Conservation (phyloP, 2,329 filamentous ascomycete genomes). For the Colletotrichum lupini region DNA sequence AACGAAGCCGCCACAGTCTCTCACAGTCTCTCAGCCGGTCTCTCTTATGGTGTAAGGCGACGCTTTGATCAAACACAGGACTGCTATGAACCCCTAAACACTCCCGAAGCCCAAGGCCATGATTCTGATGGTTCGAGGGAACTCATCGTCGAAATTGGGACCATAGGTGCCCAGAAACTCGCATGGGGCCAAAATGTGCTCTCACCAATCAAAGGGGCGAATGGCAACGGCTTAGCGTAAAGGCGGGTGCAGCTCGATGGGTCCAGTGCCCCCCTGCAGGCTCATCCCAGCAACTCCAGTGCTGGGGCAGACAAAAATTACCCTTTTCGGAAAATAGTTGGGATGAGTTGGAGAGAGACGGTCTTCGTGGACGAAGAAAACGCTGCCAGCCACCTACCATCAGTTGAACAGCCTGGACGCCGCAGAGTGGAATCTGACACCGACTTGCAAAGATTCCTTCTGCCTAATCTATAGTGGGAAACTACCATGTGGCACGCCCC, state of each 20-base stretch:
- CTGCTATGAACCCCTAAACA: background rate
- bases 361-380: background rate
- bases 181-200: background rate
- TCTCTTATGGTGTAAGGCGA: background rate
- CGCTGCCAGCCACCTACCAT: background rate
- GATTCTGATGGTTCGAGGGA: background rate
- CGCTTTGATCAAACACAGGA: background rate
- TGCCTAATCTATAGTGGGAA: constrained; percentile 19
- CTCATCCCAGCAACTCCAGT: constrained; percentile 2
- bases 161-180: background rate
- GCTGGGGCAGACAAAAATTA: constrained; percentile 12
- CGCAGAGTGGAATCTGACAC: background rate
- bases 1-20: background rate
- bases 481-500: background rate
- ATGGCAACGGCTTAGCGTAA: constrained; percentile 12
- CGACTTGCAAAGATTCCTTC: constrained; percentile 22
- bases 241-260: constrained; percentile 6
- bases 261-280: constrained; percentile 1
- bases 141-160: background rate
- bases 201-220: constrained; percentile 23
- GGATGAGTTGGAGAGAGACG: background rate
- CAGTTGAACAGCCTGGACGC: background rate
- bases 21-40: background rate
- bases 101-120: background rate
- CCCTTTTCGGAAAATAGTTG: constrained; percentile 31